Percentiles rank a stretch among this genome's conserved stretches.
Evolutionary conservation across 192 early-diverging fungal genomes (phyloP).

Genomic region (Entrophospora sp.): DNA sequence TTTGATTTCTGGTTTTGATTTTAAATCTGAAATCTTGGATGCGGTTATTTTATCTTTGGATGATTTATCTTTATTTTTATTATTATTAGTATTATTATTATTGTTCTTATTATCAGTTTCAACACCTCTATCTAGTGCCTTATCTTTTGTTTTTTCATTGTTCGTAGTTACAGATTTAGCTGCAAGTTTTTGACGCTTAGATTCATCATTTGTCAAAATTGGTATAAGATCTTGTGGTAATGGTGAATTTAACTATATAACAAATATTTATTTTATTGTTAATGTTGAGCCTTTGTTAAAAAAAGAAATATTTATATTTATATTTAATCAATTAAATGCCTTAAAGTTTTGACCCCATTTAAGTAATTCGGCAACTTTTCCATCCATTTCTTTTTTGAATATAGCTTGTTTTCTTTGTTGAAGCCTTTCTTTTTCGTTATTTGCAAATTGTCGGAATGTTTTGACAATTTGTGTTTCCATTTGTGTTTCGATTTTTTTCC

Average conservation of each 20-base stretch:
- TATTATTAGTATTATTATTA: not conserved
- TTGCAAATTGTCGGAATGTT: constrained; percentile 56
- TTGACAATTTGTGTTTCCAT: constrained; percentile 49
- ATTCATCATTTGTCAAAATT: constrained; percentile 55
- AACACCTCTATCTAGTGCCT: constrained; percentile 2
- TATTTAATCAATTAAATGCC: too few relatives aligned
- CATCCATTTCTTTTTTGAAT: constrained; percentile 64
- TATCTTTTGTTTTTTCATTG: not conserved
- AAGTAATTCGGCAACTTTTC: constrained; percentile 67
- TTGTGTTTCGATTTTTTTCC: too few relatives aligned
- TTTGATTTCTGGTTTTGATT: constrained; percentile 7
- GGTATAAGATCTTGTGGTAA: constrained; percentile 75
- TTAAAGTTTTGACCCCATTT: constrained; percentile 71
- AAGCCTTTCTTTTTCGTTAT: constrained; percentile 68
- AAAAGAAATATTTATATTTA: too few relatives aligned
- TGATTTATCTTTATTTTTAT: constrained; percentile 14
- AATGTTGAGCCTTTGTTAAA: too few relatives aligned
- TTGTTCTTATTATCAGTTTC: not conserved
- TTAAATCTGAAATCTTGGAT: not conserved
- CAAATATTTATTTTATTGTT: not conserved
- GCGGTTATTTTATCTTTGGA: constrained; percentile 10
- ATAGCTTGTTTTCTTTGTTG: constrained; percentile 66
- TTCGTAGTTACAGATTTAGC: constrained; percentile 1
- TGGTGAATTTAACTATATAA: constrained; percentile 59
- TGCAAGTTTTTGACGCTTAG: not conserved